Evolutionary conservation across 2,329 filamentous ascomycete genomes (phyloP).

Genomic region (Emmonsiellopsis sp.): DNA sequence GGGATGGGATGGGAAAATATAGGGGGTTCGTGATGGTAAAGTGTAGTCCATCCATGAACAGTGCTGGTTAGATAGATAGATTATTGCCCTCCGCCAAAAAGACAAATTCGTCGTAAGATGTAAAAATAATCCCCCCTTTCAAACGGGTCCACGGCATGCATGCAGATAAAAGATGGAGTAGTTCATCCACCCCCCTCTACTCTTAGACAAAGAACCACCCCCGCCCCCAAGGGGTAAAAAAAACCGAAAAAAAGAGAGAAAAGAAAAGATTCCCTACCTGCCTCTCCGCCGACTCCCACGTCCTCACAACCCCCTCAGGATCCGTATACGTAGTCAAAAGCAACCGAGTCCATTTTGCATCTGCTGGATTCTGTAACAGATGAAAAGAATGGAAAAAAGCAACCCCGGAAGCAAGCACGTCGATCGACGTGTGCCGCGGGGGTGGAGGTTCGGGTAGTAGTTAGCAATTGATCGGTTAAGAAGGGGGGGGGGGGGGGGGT

Average conservation of each 20-base stretch:
- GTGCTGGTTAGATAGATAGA: no score
- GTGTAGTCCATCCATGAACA: no score
- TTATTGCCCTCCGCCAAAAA: no score
- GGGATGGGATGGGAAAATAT: no score
- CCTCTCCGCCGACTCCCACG: conserved; percentile 38
- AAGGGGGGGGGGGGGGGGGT: no score
- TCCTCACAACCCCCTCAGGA: conserved; percentile 32
- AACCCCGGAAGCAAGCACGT: background rate
- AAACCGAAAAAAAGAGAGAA: conserved; percentile 5
- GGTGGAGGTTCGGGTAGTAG: background rate
- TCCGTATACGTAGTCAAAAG: conserved; percentile 36
- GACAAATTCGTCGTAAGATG: no score
- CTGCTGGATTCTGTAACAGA: conserved; percentile 22
- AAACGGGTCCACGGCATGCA: no score
- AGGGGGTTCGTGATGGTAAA: no score
- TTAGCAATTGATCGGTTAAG: no score
- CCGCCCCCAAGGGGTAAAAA: background rate
- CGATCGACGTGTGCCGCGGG: background rate
- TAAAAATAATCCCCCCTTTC: no score
- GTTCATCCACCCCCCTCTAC: no score
- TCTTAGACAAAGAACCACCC: background rate
- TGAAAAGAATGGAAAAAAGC: background rate
- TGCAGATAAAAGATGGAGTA: no score
- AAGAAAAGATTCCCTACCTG: conserved; percentile 23
- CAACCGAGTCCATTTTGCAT: conserved; percentile 35